These are phyloP conservation scores for Ophiosphaerella korrae DNA, from an alignment of 2,329 filamentous ascomycete species.

Conservation along the genomic window DNA sequence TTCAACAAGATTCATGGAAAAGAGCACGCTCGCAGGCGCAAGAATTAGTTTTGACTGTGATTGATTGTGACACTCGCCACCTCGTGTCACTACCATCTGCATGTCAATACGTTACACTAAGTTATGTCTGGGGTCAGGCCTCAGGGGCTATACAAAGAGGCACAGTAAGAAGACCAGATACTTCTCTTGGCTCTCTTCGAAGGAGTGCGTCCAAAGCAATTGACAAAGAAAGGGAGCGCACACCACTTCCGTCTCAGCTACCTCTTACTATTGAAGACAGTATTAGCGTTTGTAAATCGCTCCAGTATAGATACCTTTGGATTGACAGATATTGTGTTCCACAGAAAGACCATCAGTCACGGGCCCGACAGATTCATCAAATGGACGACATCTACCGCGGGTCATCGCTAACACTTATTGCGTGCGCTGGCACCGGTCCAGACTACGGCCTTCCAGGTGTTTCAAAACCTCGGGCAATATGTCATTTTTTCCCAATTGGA, in stretches of 20 bases:
- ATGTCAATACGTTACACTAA: slow-evolving; percentile 2
- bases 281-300: not conserved
- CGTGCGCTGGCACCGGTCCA: not conserved
- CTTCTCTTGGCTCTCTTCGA: not conserved
- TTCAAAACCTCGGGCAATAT: not conserved
- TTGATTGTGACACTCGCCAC: not conserved
- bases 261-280: slow-evolving; percentile 2
- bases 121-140: slow-evolving; percentile 1
- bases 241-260: not conserved
- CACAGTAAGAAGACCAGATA: not conserved
- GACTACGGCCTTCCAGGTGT: slow-evolving; percentile 2
- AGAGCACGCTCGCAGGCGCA: not conserved
- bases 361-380: not conserved
- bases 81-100: not conserved
- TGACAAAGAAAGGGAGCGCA: not conserved
- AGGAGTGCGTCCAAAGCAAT: no score
- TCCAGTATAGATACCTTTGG: slow-evolving; percentile 1
- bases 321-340: slow-evolving; percentile 3
- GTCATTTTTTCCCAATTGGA: not conserved
- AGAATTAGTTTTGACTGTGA: not conserved
- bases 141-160: slow-evolving; percentile 6
- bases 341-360: not conserved
- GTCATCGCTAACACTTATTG: not conserved
- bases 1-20: not conserved
- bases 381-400: slow-evolving; percentile 2